These are phyloP conservation scores for Verticillium albo-atrum DNA, from an alignment of 2,329 filamentous ascomycete species.

Conservation along the genomic window DNA sequence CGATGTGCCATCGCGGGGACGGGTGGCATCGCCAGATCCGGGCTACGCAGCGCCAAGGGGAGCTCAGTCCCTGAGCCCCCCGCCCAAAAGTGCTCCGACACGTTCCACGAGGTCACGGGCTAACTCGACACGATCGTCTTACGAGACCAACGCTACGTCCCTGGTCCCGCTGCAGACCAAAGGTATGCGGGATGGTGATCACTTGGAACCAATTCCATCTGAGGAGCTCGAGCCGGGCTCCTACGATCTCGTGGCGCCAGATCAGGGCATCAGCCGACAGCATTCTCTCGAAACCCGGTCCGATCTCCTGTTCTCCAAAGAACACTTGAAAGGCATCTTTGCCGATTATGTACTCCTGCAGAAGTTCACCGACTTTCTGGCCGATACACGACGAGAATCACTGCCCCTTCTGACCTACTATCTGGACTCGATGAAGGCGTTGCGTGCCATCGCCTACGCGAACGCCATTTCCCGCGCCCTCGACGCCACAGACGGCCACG, in stretches of 20 bases:
- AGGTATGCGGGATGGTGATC: conserved; percentile 18
- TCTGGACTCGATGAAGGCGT: conserved; percentile 64
- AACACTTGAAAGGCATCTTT: conserved; percentile 64
- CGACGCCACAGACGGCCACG: conserved; percentile 47
- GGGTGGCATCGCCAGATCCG: conserved; percentile 9
- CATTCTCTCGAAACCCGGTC: conserved; percentile 60
- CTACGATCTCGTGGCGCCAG: conserved; percentile 27
- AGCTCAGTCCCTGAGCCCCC: conserved; percentile 17
- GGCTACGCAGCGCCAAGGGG: not conserved
- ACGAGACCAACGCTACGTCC: conserved; percentile 18
- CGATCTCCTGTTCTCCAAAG: conserved; percentile 59
- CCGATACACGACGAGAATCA: conserved; percentile 53
- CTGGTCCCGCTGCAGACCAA: conserved; percentile 16
- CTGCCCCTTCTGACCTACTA: conserved; percentile 67
- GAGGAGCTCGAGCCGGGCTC: conserved; percentile 32
- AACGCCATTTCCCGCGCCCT: conserved; percentile 63
- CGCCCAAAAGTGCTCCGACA: conserved; percentile 18
- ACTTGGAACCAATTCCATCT: conserved; percentile 27
- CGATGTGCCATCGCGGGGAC: conserved; percentile 1
- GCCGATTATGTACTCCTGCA: conserved; percentile 57
- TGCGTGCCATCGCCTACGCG: conserved; percentile 66
- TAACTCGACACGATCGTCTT: conserved; percentile 22
- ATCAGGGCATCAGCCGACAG: conserved; percentile 13
- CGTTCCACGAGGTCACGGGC: conserved; percentile 19
- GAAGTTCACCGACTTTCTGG: conserved; percentile 64